Percentiles rank a stretch among this genome's conserved stretches.
Evolutionary conservation across 176 grass and related monocot species (phyloP).

Genomic region (Metroxylon sagu): DNA sequence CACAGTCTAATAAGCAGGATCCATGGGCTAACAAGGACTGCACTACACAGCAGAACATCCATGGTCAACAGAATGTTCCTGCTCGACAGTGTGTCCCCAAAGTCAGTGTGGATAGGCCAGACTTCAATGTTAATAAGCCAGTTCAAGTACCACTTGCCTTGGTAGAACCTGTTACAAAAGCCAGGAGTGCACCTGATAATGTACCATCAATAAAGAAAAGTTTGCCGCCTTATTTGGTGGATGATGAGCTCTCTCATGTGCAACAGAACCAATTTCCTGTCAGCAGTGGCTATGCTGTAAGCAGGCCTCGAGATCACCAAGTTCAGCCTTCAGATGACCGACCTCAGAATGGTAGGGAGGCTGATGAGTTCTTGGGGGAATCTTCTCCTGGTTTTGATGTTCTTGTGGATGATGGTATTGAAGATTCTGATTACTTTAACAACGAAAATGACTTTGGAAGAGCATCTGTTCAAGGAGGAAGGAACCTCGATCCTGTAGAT

Average conservation of each 20-base stretch:
- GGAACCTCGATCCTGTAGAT: slow-evolving; percentile 49
- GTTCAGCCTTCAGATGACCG: slow-evolving; percentile 34
- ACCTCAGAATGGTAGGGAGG: slow-evolving; percentile 62
- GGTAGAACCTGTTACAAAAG: slow-evolving; percentile 27
- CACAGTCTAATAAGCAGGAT: slow-evolving; percentile 12
- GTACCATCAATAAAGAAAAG: slow-evolving; percentile 23
- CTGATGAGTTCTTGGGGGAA: slow-evolving; percentile 60
- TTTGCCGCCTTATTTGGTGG: slow-evolving; percentile 16
- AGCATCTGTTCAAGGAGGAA: slow-evolving; percentile 13
- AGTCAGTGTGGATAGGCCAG: slow-evolving; percentile 29
- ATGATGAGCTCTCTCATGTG: slow-evolving; percentile 37
- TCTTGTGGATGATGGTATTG: slow-evolving; percentile 69
- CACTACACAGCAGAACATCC: slow-evolving; percentile 16
- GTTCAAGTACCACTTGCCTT: slow-evolving; percentile 14
- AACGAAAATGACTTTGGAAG: slow-evolving; percentile 55
- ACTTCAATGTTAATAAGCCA: slow-evolving; percentile 8
- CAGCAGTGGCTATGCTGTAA: slow-evolving; percentile 37
- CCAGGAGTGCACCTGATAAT: slow-evolving; percentile 20
- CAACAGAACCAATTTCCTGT: slow-evolving; percentile 33
- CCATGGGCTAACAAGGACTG: slow-evolving; percentile 17
- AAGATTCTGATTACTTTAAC: slow-evolving; percentile 52
- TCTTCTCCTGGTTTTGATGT: slow-evolving; percentile 95
- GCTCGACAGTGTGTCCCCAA: background rate
- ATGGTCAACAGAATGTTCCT: slow-evolving; percentile 6
- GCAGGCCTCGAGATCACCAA: slow-evolving; percentile 28